phyloP scores from a whole-genome alignment of 139 green algal genomes.

The Chlorella vulgaris region DNA sequence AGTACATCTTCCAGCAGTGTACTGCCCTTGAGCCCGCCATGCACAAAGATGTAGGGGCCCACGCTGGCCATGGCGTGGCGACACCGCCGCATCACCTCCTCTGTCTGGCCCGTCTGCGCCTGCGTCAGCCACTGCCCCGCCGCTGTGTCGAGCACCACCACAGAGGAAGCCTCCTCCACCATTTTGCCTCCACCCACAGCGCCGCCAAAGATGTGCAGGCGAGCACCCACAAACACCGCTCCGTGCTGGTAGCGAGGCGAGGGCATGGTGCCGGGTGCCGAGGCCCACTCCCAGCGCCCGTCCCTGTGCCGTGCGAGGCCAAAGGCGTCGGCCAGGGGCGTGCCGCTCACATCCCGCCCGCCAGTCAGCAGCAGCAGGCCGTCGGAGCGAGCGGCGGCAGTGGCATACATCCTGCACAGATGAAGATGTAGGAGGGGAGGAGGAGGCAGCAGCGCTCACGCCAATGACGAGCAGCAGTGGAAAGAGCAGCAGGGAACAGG shows the following conservation, averaged over 20 bases:
- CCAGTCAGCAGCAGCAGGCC: slow-evolving; percentile 96
- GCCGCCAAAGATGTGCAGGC: slow-evolving; percentile 95
- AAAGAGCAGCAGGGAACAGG: too few species aligned
- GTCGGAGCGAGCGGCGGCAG: slow-evolving; percentile 88
- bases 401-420: slow-evolving; percentile 98
- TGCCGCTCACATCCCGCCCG: slow-evolving; percentile 81
- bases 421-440: background rate
- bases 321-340: slow-evolving; percentile 90
- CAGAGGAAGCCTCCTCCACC: slow-evolving; percentile 84
- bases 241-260: slow-evolving; percentile 94
- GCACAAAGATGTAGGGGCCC: slow-evolving; percentile 94
- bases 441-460: background rate
- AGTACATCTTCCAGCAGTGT: slow-evolving; percentile 89
- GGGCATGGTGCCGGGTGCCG: slow-evolving; percentile 93
- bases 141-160: slow-evolving; percentile 91
- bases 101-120: slow-evolving; percentile 7
- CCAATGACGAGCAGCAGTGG: too few species aligned
- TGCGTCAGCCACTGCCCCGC: slow-evolving; percentile 57
- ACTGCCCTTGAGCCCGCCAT: slow-evolving; percentile 86
- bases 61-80: slow-evolving; percentile 88
- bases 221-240: slow-evolving; percentile 92
- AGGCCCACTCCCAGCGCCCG: slow-evolving; percentile 98
- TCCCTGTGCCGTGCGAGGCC: slow-evolving; percentile 97
- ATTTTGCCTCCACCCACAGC: slow-evolving; percentile 94
- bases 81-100: slow-evolving; percentile 56